These are phyloP conservation scores for Agrocybe praecox DNA, from an alignment of 768 basidiomycete species.

Conservation along the genomic window DNA sequence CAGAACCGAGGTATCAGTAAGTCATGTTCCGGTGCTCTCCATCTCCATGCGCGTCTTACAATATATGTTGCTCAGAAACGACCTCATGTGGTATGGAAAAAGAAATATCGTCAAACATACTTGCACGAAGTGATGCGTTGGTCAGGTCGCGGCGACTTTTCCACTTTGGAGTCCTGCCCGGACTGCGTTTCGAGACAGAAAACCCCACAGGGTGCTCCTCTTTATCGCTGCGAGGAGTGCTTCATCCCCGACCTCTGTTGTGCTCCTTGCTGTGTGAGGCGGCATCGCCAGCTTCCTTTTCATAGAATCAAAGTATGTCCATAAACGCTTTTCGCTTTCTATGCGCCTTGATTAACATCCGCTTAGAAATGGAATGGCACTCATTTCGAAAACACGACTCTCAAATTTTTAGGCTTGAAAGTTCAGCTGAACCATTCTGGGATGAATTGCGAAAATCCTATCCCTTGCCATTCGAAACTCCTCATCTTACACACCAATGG, in stretches of 20 bases:
- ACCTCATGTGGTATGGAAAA: slow-evolving; percentile 1
- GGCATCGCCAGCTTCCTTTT: background rate
- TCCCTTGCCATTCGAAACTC: slow-evolving; percentile 2
- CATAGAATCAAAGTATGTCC: slow-evolving; percentile 2
- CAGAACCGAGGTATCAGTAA: too few relatives aligned
- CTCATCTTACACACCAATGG: slow-evolving; percentile 6
- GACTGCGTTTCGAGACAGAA: background rate
- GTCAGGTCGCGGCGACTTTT: background rate
- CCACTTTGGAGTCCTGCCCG: background rate
- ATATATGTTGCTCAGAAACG: too few relatives aligned
- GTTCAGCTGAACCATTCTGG: slow-evolving; percentile 6
- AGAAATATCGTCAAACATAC: background rate
- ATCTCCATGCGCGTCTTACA: too few relatives aligned
- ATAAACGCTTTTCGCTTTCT: too few relatives aligned
- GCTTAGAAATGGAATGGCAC: slow-evolving; percentile 2
- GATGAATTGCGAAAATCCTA: background rate
- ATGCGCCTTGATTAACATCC: too few relatives aligned
- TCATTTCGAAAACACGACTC: background rate
- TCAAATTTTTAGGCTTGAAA: background rate
- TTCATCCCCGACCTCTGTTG: background rate
- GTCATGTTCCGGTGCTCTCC: too few relatives aligned
- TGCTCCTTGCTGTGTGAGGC: background rate
- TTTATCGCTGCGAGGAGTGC: background rate
- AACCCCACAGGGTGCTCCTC: background rate
- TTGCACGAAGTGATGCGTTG: background rate